Base-by-base conservation (phyloP, 257 asterid genomes). In the Mitragyna speciosa region DNA sequence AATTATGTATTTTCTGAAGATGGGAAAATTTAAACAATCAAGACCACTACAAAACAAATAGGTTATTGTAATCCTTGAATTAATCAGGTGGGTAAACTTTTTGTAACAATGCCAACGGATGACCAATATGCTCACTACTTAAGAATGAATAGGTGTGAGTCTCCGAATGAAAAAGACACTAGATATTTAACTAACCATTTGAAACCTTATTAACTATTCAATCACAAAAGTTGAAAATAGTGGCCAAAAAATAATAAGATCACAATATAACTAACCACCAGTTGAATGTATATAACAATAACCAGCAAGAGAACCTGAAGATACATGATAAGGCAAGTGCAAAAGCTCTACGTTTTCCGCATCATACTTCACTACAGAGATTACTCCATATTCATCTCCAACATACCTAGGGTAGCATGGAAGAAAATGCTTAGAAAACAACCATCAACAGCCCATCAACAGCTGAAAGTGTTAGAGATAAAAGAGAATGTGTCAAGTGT, bases 321-420 rank as follows among this genome's bases (percentile, higher is more conserved):
- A 84, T 81, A 92, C 81, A 64, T 88, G 92, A 85, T 94, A 94
- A 79, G 91, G 92, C 86, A 87, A 76, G 82, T 67, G 89, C 82
- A 82, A 80, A 78, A 94, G 91, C 80, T 91, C 85, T 78, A 82
- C 91, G 70, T 72, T 75, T 72, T 89, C 92, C 45, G 78, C 72
- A 78, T 87, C 88, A 83, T 83, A 91, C 91, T 89, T 91, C 85
- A 91, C 82, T 77, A 89, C 96, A 52, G 97, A 91, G 78, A 91
- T 82, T 81, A 85, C 76, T 72, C 98, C 97, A 72, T 88, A 73
- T 86, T 94, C 98, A 87, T 94, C 98, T 80, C 97, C 97, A 82
- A 91, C 83, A 82, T 88, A 94, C 94, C 98, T 94, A 82, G 59
- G 51, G 86, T 33, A 81, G 73, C 76, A 79, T 16, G 79, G 75